A percentile compares a stretch with the other conserved stretches of the same genome.
These are phyloP conservation scores for Epichloe amarillans DNA, from an alignment of 2,329 filamentous ascomycete species.

Conservation along the genomic window DNA sequence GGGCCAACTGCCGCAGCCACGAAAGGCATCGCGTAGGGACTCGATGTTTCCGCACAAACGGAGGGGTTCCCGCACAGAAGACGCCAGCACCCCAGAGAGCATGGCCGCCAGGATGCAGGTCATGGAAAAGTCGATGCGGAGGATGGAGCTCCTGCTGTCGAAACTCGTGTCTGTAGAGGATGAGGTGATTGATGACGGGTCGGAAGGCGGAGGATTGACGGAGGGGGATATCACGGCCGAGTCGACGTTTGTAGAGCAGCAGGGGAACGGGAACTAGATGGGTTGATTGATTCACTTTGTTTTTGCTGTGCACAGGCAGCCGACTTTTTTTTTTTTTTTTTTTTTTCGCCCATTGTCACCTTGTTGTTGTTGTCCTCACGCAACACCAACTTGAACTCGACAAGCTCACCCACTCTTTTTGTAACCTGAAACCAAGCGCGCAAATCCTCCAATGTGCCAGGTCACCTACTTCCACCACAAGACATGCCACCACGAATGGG, in stretches of 20 bases:
- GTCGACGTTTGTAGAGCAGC: conserved; percentile 15
- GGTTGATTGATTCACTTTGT: not conserved
- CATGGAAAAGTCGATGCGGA: conserved; percentile 35
- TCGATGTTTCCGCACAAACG: conserved; percentile 42
- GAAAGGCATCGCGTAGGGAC: conserved; percentile 34
- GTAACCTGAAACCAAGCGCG: not conserved
- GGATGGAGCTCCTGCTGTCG: conserved; percentile 34
- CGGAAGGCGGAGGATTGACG: conserved; percentile 15
- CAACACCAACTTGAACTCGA: too few species aligned
- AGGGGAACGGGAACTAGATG: not conserved
- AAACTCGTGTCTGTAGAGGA: conserved; percentile 22
- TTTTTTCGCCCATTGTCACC: too few species aligned
- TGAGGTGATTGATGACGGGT: conserved; percentile 13
- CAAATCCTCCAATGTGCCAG: conserved; percentile 27
- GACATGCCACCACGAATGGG: conserved; percentile 39
- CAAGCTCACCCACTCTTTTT: too few species aligned
- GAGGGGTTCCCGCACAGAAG: conserved; percentile 33
- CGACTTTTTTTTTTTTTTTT: too few species aligned
- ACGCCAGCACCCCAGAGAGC: conserved; percentile 28
- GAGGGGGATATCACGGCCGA: conserved; percentile 17
- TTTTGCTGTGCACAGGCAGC: too few species aligned
- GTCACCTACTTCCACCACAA: conserved; percentile 35
- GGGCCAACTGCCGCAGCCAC: conserved; percentile 11
- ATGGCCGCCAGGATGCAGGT: conserved; percentile 30
- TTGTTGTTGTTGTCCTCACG: too few species aligned